Conservation (phyloP, 345 rosid genomes). For the Euphorbia lathyris region DNA sequence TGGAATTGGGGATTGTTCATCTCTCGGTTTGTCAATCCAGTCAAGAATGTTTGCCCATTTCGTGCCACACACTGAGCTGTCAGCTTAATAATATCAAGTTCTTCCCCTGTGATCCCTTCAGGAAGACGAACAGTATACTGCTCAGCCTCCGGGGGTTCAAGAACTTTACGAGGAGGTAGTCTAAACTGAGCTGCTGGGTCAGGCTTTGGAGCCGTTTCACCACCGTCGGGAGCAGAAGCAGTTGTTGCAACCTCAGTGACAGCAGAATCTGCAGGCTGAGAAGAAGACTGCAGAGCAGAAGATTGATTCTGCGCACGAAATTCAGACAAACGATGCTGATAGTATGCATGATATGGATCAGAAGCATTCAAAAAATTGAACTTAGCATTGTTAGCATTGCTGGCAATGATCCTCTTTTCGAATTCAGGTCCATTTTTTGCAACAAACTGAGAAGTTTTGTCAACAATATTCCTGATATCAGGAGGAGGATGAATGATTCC, state of each 20-base stretch:
- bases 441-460: conserved; percentile 75
- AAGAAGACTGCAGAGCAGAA: conserved; percentile 36
- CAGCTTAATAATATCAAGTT: conserved; percentile 77
- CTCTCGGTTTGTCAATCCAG: conserved; percentile 69
- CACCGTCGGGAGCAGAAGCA: conserved; percentile 23
- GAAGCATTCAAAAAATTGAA: conserved; percentile 64
- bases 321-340: conserved; percentile 67
- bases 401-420: conserved; percentile 66
- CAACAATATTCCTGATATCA: conserved; percentile 73
- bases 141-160: conserved; percentile 72
- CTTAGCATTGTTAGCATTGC: conserved; percentile 61
- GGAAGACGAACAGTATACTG: conserved; percentile 77
- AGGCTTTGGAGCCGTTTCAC: conserved; percentile 29
- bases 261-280: conserved; percentile 34
- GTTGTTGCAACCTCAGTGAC: conserved; percentile 34
- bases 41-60: conserved; percentile 72
- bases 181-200: conserved; percentile 67
- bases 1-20: conserved; percentile 71
- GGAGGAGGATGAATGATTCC: conserved; percentile 90
- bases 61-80: conserved; percentile 87
- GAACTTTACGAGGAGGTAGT: conserved; percentile 47
- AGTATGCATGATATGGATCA: conserved; percentile 79
- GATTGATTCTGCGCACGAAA: conserved; percentile 56
- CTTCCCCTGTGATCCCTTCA: conserved; percentile 76
- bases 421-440: conserved; percentile 76